Conservation (phyloP, 1,284 basidiomycete species). For the Cryptococcus sp. region DNA sequence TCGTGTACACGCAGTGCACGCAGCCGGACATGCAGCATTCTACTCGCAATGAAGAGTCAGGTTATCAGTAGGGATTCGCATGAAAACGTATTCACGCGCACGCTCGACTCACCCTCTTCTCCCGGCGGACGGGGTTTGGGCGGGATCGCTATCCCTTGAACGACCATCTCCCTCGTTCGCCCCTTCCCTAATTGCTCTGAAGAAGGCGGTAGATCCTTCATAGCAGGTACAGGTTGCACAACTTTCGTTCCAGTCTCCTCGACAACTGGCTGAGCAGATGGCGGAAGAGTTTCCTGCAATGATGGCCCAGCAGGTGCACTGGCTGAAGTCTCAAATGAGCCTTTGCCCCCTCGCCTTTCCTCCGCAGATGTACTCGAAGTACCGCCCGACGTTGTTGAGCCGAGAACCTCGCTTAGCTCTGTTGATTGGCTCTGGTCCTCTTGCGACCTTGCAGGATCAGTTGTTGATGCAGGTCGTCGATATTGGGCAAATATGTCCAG, state of each 20-base stretch:
- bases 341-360: neutral
- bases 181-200: neutral
- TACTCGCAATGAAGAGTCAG: conserved; percentile 38
- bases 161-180: conserved; percentile 21
- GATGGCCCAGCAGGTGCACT: conserved; percentile 27
- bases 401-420: conserved; percentile 11
- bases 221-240: conserved; percentile 20
- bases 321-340: conserved; percentile 25
- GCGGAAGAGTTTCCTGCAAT: conserved; percentile 28
- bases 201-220: conserved; percentile 8
- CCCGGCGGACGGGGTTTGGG: conserved; percentile 42
- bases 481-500: conserved; percentile 13
- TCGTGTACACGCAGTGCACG: conserved; percentile 81
- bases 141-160: conserved; percentile 40
- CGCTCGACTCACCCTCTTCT: conserved; percentile 41
- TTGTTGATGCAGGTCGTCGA: conserved; percentile 1
- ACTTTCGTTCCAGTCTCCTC: conserved; percentile 9
- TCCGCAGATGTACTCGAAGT: neutral
- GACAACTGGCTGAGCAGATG: neutral
- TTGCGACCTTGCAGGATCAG: conserved; percentile 1
- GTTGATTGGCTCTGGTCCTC: neutral
- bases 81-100: neutral
- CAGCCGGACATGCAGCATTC: conserved; percentile 94
- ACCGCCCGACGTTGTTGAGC: neutral
- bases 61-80: neutral